phyloP scores from a whole-genome alignment of 2,329 filamentous ascomycete species.

The Apiospora aurea region DNA sequence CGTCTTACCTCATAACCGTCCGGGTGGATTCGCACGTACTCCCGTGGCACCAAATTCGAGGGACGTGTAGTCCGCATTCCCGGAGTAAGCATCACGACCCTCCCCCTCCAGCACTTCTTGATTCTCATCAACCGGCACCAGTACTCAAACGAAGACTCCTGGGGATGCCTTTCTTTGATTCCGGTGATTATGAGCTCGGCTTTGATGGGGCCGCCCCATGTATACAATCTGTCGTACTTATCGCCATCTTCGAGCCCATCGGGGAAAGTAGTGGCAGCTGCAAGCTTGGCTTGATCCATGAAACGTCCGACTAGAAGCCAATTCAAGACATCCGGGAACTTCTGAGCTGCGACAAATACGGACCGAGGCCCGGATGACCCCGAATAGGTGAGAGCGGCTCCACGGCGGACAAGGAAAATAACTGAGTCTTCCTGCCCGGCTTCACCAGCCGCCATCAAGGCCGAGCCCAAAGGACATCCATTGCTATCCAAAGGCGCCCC shows the following conservation, averaged over 20 bases:
- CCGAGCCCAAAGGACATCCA: constrained; percentile 27
- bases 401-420: constrained; percentile 26
- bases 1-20: constrained; percentile 14
- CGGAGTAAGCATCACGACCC: constrained; percentile 21
- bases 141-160: constrained; percentile 26
- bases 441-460: constrained; percentile 26
- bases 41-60: constrained; percentile 25
- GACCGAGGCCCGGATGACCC: constrained; percentile 24
- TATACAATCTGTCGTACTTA: too few species aligned
- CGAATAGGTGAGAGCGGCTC: constrained; percentile 22
- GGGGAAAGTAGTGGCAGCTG: background rate
- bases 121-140: constrained; percentile 17
- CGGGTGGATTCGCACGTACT: constrained; percentile 26
- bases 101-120: constrained; percentile 24
- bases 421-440: constrained; percentile 23
- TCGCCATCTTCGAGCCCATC: background rate
- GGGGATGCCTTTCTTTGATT: constrained; percentile 22
- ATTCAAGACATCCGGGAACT: constrained; percentile 13
- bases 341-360: constrained; percentile 18
- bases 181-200: constrained; percentile 27
- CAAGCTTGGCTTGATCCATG: constrained; percentile 26
- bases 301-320: constrained; percentile 29
- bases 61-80: constrained; percentile 25
- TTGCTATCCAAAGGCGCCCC: constrained; percentile 25
- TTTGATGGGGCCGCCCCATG: constrained; percentile 27